A percentile compares a stretch with the other conserved stretches of the same genome.
These are phyloP conservation scores for Wickerhamiella infanticola DNA, from an alignment of 1,139 yeast species.

Conservation along the genomic window DNA sequence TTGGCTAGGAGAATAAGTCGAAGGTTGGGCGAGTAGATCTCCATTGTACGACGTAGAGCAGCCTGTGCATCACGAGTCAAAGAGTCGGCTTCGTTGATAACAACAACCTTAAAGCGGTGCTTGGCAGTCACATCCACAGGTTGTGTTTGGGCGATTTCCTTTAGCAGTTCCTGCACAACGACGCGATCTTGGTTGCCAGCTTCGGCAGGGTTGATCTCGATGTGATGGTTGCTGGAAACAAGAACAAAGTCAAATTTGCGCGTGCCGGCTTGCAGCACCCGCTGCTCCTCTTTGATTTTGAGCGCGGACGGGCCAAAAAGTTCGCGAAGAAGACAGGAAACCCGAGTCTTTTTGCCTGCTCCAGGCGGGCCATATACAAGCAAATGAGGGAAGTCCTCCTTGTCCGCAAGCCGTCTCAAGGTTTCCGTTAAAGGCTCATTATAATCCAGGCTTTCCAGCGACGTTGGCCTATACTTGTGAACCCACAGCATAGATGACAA, in stretches of 20 bases:
- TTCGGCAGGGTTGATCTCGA: slow-evolving; percentile 93
- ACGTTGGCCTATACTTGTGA: slow-evolving; percentile 76
- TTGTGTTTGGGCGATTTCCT: slow-evolving; percentile 89
- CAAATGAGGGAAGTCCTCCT: slow-evolving; percentile 88
- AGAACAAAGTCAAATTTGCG: slow-evolving; percentile 82
- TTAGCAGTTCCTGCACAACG: slow-evolving; percentile 82
- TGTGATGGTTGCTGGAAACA: slow-evolving; percentile 75
- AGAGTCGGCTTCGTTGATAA: slow-evolving; percentile 88
- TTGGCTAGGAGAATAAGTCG: slow-evolving; percentile 75
- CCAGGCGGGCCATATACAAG: slow-evolving; percentile 92
- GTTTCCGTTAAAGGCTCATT: slow-evolving; percentile 51
- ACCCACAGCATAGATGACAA: slow-evolving; percentile 56
- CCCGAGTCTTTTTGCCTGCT: slow-evolving; percentile 91
- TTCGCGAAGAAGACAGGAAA: slow-evolving; percentile 63
- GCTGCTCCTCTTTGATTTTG: slow-evolving; percentile 75
- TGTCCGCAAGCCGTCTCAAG: slow-evolving; percentile 39
- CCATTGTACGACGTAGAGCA: slow-evolving; percentile 95
- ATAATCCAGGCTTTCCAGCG: slow-evolving; percentile 46
- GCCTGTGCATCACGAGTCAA: slow-evolving; percentile 95
- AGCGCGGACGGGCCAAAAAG: slow-evolving; percentile 74
- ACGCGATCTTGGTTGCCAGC: slow-evolving; percentile 92
- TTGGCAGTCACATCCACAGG: slow-evolving; percentile 66
- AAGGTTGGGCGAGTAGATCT: slow-evolving; percentile 78
- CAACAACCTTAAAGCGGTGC: slow-evolving; percentile 78
- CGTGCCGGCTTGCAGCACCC: slow-evolving; percentile 37